phyloP scores from a whole-genome alignment of 2,329 filamentous ascomycete species.

The Samsoniella hepiali region DNA sequence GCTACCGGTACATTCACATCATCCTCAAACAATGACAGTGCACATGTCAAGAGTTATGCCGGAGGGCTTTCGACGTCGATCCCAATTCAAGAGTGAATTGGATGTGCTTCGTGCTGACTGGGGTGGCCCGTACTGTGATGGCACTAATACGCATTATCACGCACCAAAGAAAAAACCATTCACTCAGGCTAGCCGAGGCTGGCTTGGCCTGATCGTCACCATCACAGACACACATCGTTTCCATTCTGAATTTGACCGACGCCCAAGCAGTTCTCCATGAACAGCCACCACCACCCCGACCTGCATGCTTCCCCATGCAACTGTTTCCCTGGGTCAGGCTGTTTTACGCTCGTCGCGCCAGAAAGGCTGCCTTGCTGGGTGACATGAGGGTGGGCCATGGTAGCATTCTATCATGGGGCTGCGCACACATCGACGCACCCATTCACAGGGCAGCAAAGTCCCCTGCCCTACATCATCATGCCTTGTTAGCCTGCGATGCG shows the following conservation, averaged over 20 bases:
- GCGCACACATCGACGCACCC: not conserved
- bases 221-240: not conserved
- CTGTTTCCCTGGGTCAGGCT: not conserved
- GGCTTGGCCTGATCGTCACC: not conserved
- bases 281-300: not conserved
- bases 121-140: not conserved
- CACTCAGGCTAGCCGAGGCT: constrained; percentile 12
- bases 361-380: not conserved
- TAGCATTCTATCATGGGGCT: not conserved
- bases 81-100: constrained; percentile 10
- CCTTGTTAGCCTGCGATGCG: not conserved
- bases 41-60: constrained; percentile 1
- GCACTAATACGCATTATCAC: not conserved
- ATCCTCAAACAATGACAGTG: not conserved
- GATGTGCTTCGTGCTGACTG: not conserved
- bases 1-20: not conserved
- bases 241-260: not conserved
- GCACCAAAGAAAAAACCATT: not conserved
- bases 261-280: not conserved
- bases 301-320: constrained; percentile 2
- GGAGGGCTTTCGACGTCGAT: constrained; percentile 3
- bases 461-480: constrained; percentile 6
- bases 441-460: not conserved
- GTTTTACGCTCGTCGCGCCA: constrained; percentile 5
- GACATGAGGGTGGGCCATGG: constrained; percentile 1